Conservation (phyloP, 306 rosid species). For the Quercus berberidifolia region DNA sequence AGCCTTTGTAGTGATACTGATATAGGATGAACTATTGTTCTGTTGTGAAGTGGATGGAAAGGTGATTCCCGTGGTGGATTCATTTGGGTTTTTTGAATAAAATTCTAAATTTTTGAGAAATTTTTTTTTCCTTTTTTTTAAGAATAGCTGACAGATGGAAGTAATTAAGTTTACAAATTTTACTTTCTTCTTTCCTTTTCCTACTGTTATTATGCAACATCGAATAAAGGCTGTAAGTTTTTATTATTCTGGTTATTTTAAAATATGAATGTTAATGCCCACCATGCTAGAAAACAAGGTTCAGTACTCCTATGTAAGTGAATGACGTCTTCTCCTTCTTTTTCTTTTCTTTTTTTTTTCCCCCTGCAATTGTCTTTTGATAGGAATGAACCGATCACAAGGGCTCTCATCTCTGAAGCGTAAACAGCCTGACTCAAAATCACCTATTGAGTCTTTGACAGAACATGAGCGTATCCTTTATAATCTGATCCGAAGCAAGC, state of each 20-base stretch:
- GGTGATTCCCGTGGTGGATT: not conserved
- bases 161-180: not conserved
- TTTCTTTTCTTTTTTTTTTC: too few relatives aligned
- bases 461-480: slow-evolving; percentile 43
- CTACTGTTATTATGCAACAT: not conserved
- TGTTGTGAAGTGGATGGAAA: not conserved
- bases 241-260: not conserved
- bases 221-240: not conserved
- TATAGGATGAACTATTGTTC: not conserved
- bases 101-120: not conserved
- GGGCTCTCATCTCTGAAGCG: slow-evolving; percentile 48
- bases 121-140: not conserved
- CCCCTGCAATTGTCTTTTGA: not conserved
- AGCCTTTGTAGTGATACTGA: not conserved
- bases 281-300: not conserved
- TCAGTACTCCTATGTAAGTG: not conserved
- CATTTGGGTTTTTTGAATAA: not conserved
- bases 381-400: slow-evolving; percentile 48
- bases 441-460: slow-evolving; percentile 31
- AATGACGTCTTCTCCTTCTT: not conserved
- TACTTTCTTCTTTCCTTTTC: not conserved
- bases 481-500: slow-evolving; percentile 47
- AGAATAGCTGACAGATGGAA: not conserved
- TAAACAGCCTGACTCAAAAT: slow-evolving; percentile 40
- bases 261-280: not conserved